Conservation (phyloP, 2,329 filamentous ascomycete genomes). For the Aureobasidium pullulans region DNA sequence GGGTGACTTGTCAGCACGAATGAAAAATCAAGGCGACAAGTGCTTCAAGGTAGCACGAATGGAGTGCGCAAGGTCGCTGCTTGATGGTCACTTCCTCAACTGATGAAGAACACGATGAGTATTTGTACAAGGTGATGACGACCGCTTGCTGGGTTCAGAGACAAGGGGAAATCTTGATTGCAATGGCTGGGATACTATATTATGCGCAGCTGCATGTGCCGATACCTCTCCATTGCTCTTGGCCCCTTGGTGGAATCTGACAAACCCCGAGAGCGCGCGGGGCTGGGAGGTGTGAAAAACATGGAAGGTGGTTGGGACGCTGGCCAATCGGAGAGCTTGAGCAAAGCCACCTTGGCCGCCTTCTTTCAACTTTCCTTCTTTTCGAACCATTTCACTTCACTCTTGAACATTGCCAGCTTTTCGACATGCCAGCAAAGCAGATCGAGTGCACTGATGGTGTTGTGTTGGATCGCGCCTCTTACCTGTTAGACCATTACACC, state of each 20-base stretch:
- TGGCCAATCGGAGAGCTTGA: not conserved
- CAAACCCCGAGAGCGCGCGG: not conserved
- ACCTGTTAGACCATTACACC: no score
- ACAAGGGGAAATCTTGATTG: constrained; percentile 22
- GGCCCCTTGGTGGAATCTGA: not conserved
- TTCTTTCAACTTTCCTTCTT: not conserved
- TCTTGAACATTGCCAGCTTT: not conserved
- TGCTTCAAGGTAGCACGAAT: not conserved
- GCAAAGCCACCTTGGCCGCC: not conserved
- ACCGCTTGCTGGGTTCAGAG: not conserved
- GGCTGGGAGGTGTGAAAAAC: not conserved
- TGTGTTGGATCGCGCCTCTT: no score
- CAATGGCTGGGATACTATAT: constrained; percentile 32
- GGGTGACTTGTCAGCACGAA: not conserved
- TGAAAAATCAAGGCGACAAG: not conserved
- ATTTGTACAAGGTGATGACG: constrained; percentile 11
- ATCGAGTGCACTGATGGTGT: no score
- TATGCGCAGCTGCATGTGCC: constrained; percentile 15
- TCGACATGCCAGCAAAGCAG: no score
- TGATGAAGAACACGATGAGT: not conserved
- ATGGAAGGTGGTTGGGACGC: constrained; percentile 4
- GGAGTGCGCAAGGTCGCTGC: not conserved
- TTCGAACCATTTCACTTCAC: not conserved
- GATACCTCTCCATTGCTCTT: constrained; percentile 1
- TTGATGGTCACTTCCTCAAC: not conserved